Conservation (phyloP, 73 alveolate species). For the Tetrahymena borealis region DNA sequence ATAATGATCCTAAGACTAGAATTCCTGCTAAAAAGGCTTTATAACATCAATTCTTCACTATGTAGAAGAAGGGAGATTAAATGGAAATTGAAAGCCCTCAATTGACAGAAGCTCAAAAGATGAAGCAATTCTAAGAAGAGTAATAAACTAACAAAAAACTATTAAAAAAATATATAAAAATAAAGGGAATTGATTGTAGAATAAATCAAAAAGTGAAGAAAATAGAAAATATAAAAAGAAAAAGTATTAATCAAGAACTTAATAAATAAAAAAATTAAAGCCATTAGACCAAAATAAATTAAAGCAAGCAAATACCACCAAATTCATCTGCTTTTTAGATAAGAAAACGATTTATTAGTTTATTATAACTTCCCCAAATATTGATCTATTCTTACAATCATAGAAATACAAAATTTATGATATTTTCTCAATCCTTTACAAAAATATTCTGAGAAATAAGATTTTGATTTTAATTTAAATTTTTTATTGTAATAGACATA, state of each 20-base stretch:
- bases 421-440: not conserved
- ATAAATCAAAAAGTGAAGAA: too few relatives aligned
- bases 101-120: not conserved
- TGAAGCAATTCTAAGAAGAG: not conserved
- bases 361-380: too few relatives aligned
- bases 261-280: too few relatives aligned
- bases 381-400: too few relatives aligned
- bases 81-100: not conserved
- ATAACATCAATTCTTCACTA: slow-evolving; percentile 43
- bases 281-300: too few relatives aligned
- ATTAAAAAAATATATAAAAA: too few relatives aligned
- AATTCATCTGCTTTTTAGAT: too few relatives aligned
- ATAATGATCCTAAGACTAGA: slow-evolving; percentile 62
- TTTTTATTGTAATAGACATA: not conserved
- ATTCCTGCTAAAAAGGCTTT: slow-evolving; percentile 71
- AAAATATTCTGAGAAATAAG: too few relatives aligned
- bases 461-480: not conserved
- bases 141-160: not conserved
- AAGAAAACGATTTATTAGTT: too few relatives aligned
- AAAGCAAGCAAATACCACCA: too few relatives aligned
- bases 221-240: not conserved
- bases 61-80: not conserved
- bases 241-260: too few relatives aligned
- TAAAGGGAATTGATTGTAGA: not conserved
- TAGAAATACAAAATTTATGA: too few relatives aligned